A percentile compares a stretch with the other conserved stretches of the same genome.
Evolutionary conservation across 139 green algal genomes (phyloP).

Genomic region (Picochlorum sp.): DNA sequence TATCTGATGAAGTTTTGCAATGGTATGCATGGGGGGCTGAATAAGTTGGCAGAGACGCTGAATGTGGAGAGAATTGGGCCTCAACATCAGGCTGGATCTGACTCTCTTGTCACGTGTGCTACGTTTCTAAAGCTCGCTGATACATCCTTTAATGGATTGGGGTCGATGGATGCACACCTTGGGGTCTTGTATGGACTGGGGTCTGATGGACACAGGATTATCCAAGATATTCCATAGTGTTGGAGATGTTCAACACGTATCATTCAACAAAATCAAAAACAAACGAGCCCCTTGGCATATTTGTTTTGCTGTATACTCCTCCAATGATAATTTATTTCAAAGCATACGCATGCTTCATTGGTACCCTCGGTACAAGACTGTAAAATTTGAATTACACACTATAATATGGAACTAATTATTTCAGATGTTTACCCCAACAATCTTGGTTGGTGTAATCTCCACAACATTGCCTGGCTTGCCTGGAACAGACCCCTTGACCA

Average conservation of each 20-base stretch:
- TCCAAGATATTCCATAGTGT: not conserved
- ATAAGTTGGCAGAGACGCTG: constrained; percentile 91
- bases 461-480: constrained; percentile 92
- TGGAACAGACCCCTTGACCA: constrained; percentile 87
- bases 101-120: constrained; percentile 81
- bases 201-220: constrained; percentile 38
- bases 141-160: constrained; percentile 70
- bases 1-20: constrained; percentile 94
- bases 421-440: constrained; percentile 49
- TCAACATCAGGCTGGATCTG: constrained; percentile 85
- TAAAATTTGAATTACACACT: not conserved
- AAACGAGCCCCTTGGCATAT: too few relatives aligned
- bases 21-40: constrained; percentile 94
- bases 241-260: too few relatives aligned
- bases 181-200: constrained; percentile 92
- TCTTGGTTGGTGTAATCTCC: constrained; percentile 74
- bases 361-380: not conserved
- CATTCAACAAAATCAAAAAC: too few relatives aligned
- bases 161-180: constrained; percentile 55
- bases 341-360: not conserved
- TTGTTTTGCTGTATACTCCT: not conserved
- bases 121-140: constrained; percentile 90
- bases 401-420: not conserved
- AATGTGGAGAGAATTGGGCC: constrained; percentile 91
- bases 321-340: not conserved